A percentile compares a stretch with the other conserved stretches of the same genome.
Conservation (phyloP, 176 grass and related monocot genomes). For the Juncus effusus region DNA sequence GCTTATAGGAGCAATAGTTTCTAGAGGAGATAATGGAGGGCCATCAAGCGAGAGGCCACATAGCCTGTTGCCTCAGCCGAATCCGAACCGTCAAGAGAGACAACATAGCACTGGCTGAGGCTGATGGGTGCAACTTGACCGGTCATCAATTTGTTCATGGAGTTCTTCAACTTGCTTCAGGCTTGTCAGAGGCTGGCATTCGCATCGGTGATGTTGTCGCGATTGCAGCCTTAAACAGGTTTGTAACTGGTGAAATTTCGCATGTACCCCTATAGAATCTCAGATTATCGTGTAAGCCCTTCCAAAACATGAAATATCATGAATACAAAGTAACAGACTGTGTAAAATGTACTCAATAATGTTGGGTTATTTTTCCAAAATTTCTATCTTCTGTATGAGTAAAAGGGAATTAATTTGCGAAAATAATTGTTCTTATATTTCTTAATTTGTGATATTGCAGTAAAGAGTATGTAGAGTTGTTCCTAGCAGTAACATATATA, state of each 20-base stretch:
- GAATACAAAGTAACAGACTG: background rate
- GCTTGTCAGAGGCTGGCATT: conserved; percentile 39
- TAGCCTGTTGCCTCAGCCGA: conserved; percentile 51
- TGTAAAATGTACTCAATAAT: no score
- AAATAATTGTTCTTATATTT: background rate
- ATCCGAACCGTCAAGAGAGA: conserved; percentile 14
- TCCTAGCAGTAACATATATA: conserved; percentile 57
- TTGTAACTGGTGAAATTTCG: background rate
- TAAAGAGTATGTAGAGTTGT: conserved; percentile 61
- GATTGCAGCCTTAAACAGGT: conserved; percentile 82
- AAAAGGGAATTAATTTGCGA: background rate
- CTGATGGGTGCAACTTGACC: conserved; percentile 11
- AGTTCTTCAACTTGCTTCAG: conserved; percentile 41
- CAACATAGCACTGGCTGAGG: conserved; percentile 1
- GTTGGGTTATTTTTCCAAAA: background rate
- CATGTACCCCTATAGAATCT: background rate
- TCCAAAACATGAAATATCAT: background rate
- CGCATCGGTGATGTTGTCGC: conserved; percentile 42
- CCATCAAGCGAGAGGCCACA: conserved; percentile 37
- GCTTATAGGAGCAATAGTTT: no score
- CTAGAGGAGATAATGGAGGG: background rate
- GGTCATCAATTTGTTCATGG: conserved; percentile 39
- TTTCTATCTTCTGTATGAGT: background rate
- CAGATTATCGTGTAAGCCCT: background rate
- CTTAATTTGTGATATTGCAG: conserved; percentile 27